Base-by-base conservation (phyloP, 139 green algal species). In the Closterium sp. region DNA sequence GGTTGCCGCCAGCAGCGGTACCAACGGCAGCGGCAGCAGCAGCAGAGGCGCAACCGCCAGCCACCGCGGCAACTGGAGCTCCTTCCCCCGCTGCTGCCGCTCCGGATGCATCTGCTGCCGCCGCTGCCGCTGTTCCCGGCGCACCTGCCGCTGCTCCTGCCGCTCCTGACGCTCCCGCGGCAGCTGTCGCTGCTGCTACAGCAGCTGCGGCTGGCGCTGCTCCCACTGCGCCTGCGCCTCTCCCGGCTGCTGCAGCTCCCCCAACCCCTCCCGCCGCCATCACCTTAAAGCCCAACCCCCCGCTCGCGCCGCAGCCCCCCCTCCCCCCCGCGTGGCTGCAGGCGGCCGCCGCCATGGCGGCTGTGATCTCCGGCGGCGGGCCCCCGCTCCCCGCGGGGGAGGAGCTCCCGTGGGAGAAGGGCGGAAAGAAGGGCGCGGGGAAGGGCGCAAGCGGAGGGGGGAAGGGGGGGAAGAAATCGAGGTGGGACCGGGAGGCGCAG, bases 401-500 rank as follows among this genome's bases (percentile, higher is more conserved):
- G 17, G 62, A 79, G 62, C 62, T 79, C 62, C 62, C 62, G 17
- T 70, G 86, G 86, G 86, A 89, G 86, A 89, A 34, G 86, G 86
- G 31, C 31, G 31, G 86, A 24, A 34, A 89, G 86, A 89, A 34
- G 86, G 86, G 31, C 31, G 31, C 31, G 86, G 86, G 31, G 86
- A 89, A 24, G 19, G 86, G 31, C 31, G 31, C 31, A 24, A 17
- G 31, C 31, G 86, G 86, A 89, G 86, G 31, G 86, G 31, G 11
- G 21, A 34, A 89, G 19, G 31, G 86, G 86, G 86, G 31, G 86
- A 89, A 34, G 86, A 34, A 89, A 27, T 70, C 31, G 17, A 34
- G 31, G 86, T 70, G 86, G 86, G 86, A 89, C 31, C 31, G 86
- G 86, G 86, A 89, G 86, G 31, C 31, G 86, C 31, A 89, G 86